Conservation (phyloP, 2,329 filamentous ascomycete genomes). For the Plenodomus lindquistii region DNA sequence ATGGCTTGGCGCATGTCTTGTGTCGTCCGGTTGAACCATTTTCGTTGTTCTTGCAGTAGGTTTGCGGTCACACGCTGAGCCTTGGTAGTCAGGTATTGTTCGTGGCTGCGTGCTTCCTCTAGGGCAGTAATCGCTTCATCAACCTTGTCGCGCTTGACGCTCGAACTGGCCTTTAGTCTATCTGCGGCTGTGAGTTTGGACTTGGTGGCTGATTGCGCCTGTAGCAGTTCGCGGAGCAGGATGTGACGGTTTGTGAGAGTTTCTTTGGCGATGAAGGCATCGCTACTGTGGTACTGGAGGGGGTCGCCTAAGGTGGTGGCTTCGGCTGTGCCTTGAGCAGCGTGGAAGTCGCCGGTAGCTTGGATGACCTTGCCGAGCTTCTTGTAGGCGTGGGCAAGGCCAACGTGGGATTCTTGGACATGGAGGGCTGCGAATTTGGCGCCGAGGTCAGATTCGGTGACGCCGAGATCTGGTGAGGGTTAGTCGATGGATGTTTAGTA, state of each 20-base stretch:
- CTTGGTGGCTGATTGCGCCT: slow-evolving; percentile 83
- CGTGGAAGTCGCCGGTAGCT: slow-evolving; percentile 91
- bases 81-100: slow-evolving; percentile 81
- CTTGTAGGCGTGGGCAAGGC: slow-evolving; percentile 85
- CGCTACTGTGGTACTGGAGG: slow-evolving; percentile 90
- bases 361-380: slow-evolving; percentile 95
- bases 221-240: slow-evolving; percentile 86
- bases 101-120: slow-evolving; percentile 82
- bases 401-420: slow-evolving; percentile 86
- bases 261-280: slow-evolving; percentile 97
- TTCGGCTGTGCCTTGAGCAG: slow-evolving; percentile 94
- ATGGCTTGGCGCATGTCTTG: slow-evolving; percentile 82
- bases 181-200: slow-evolving; percentile 85
- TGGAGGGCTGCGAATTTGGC: slow-evolving; percentile 86
- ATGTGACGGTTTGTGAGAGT: slow-evolving; percentile 98
- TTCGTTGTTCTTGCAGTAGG: slow-evolving; percentile 82
- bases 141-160: slow-evolving; percentile 90
- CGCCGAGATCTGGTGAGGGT: slow-evolving; percentile 71
- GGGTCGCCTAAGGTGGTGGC: slow-evolving; percentile 93
- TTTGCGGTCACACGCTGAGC: slow-evolving; percentile 88
- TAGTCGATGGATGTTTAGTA: slow-evolving; percentile 8
- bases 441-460: slow-evolving; percentile 91
- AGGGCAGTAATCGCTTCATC: slow-evolving; percentile 93
- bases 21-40: slow-evolving; percentile 86
- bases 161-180: slow-evolving; percentile 82